Evolutionary conservation across 768 basidiomycete genomes (phyloP).

Genomic region (Mycena crocata): DNA sequence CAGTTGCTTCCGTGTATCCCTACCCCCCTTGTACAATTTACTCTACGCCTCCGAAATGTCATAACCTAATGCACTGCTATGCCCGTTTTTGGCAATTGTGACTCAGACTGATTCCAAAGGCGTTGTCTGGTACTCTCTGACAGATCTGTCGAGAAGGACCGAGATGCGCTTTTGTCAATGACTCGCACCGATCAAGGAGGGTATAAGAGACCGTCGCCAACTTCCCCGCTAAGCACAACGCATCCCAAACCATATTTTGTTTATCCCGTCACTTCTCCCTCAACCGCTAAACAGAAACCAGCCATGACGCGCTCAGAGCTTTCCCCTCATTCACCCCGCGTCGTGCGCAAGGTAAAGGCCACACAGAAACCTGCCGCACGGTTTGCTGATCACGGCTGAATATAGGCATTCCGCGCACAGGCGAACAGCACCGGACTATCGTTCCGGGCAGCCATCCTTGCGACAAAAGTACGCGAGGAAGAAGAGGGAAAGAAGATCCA

Average conservation of each 20-base stretch:
- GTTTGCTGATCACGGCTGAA: neutral
- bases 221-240: too few relatives aligned
- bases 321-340: slow-evolving; percentile 17
- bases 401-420: slow-evolving; percentile 27
- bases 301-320: slow-evolving; percentile 26
- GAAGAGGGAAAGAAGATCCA: slow-evolving; percentile 20
- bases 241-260: neutral
- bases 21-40: neutral
- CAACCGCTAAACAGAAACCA: neutral
- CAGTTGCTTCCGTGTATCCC: neutral
- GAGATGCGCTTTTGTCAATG: neutral
- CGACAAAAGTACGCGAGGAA: neutral
- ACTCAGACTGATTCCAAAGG: neutral
- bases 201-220: neutral
- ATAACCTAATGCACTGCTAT: neutral
- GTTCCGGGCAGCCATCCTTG: slow-evolving; percentile 13
- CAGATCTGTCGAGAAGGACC: neutral
- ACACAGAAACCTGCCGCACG: neutral
- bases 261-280: neutral
- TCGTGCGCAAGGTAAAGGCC: slow-evolving; percentile 22
- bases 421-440: slow-evolving; percentile 15
- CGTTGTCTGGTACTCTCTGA: neutral
- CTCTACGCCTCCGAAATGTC: neutral
- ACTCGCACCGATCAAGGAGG: neutral
- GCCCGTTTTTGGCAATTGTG: neutral